These are phyloP conservation scores for Oxytropis ochrocephala DNA, from an alignment of 306 rosid species.

Conservation along the genomic window DNA sequence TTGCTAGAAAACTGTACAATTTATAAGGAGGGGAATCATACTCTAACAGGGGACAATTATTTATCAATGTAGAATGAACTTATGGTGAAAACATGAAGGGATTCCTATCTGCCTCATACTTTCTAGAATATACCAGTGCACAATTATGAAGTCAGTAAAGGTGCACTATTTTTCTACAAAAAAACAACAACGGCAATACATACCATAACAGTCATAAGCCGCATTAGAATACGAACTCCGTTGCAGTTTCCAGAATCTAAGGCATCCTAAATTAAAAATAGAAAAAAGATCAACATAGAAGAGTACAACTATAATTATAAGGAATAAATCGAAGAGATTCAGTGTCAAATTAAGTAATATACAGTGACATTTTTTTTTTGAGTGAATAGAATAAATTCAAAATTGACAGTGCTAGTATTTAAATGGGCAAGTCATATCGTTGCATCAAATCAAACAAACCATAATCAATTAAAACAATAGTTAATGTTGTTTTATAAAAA, in stretches of 20 bases:
- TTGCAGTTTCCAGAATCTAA: constrained; percentile 71
- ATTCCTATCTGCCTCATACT: constrained; percentile 1
- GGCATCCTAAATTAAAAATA: constrained; percentile 55
- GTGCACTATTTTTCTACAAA: neutral
- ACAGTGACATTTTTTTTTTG: neutral
- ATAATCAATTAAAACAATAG: neutral
- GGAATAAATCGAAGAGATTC: neutral
- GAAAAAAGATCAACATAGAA: neutral
- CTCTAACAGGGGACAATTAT: neutral
- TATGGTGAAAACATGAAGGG: neutral
- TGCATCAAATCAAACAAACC: constrained; percentile 6
- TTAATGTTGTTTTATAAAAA: neutral
- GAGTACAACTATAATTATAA: neutral
- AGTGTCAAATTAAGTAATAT: neutral
- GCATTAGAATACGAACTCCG: constrained; percentile 64
- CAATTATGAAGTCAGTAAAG: neutral
- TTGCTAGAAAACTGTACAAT: neutral
- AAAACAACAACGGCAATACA: neutral
- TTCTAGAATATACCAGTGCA: constrained; percentile 3
- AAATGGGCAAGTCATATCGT: neutral
- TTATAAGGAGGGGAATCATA: neutral
- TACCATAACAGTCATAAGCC: constrained; percentile 89
- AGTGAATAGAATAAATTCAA: neutral
- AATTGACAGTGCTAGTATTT: neutral
- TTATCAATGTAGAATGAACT: neutral